These are phyloP conservation scores for Zymoseptoria tritici DNA, from an alignment of 2,329 filamentous ascomycete genomes.

Conservation along the genomic window DNA sequence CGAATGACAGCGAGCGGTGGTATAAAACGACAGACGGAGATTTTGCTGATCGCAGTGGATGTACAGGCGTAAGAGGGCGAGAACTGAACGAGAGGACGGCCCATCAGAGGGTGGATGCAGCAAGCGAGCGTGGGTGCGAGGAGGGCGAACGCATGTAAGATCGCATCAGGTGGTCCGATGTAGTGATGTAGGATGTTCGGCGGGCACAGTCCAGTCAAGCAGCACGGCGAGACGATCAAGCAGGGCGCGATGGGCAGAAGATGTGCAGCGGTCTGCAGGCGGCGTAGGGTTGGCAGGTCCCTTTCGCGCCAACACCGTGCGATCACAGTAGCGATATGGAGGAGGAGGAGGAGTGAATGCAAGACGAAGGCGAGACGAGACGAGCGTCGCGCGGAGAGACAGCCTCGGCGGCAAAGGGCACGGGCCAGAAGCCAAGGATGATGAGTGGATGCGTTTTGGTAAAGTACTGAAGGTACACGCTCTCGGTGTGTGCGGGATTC, in stretches of 20 bases:
- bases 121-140: conserved; percentile 7
- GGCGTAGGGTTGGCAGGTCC: background rate
- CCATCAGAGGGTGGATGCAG: background rate
- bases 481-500: too few relatives aligned
- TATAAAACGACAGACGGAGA: background rate
- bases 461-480: too few relatives aligned
- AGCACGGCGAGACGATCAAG: background rate
- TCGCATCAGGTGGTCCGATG: background rate
- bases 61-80: background rate
- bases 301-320: background rate
- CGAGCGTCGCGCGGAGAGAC: too few relatives aligned
- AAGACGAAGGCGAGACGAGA: too few relatives aligned
- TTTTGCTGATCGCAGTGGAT: background rate
- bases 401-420: background rate
- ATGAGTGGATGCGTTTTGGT: too few relatives aligned
- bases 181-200: background rate
- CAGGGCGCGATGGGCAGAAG: background rate
- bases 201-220: background rate
- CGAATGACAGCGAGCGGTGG: conserved; percentile 1
- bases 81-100: background rate
- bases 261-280: background rate
- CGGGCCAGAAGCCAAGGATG: background rate
- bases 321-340: too few relatives aligned
- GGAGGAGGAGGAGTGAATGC: too few relatives aligned
- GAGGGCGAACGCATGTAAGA: conserved; percentile 1